Conservation (phyloP, 495 filamentous ascomycete species). For the Parmelia sp. region DNA sequence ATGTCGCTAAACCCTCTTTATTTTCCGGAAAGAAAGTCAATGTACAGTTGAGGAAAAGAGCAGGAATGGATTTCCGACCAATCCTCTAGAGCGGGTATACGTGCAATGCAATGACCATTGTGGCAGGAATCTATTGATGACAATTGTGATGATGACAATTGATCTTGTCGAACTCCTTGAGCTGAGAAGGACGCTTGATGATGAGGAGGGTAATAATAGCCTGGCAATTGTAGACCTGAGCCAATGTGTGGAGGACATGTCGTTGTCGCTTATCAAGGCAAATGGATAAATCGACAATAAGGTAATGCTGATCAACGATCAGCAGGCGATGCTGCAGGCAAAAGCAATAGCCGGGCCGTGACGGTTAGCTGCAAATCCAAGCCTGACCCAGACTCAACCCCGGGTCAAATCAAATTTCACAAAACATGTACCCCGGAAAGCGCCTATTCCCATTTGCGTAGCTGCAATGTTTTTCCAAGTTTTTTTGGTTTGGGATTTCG, state of each 20-base stretch:
- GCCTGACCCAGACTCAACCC: too few relatives aligned
- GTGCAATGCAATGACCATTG: background rate
- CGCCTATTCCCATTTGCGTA: slow-evolving; percentile 8
- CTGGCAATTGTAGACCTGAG: too few relatives aligned
- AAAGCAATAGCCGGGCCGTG: background rate
- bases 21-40: background rate
- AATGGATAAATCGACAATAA: too few relatives aligned
- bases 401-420: too few relatives aligned
- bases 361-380: background rate
- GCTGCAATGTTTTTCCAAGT: slow-evolving; percentile 6
- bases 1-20: background rate
- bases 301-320: too few relatives aligned
- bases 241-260: background rate
- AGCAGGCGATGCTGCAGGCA: background rate
- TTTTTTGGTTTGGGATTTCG: background rate
- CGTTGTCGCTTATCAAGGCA: slow-evolving; percentile 3
- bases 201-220: background rate
- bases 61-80: background rate
- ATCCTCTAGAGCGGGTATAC: background rate
- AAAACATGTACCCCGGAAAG: background rate
- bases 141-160: background rate
- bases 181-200: background rate
- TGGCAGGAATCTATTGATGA: background rate
- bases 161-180: background rate
- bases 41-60: background rate